These are phyloP conservation scores for Melampsora medusae DNA, from an alignment of 1,284 basidiomycete species.

Conservation along the genomic window DNA sequence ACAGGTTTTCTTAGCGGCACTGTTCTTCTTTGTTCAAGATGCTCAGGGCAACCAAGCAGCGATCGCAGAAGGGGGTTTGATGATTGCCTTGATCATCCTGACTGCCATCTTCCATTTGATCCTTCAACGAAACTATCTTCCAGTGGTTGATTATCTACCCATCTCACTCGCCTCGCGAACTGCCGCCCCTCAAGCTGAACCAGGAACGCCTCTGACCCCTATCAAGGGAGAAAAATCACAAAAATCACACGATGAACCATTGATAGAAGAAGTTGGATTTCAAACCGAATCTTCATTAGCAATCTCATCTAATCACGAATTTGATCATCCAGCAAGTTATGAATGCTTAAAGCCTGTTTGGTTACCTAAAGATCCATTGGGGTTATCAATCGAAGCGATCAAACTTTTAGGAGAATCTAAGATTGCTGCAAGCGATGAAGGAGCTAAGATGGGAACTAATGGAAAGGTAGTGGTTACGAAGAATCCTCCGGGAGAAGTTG, in stretches of 20 bases:
- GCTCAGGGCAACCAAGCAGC: constrained; percentile 1
- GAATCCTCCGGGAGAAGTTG: constrained; percentile 28
- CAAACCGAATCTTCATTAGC: constrained; percentile 42
- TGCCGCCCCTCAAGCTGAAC: neutral
- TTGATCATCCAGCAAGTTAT: constrained; percentile 50
- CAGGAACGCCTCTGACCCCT: neutral
- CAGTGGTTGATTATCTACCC: constrained; percentile 38
- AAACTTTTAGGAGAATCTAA: constrained; percentile 62
- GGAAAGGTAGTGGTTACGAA: constrained; percentile 44
- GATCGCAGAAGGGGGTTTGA: constrained; percentile 29
- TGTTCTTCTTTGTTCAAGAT: constrained; percentile 40
- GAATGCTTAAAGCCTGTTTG: constrained; percentile 64
- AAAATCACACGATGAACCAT: constrained; percentile 29
- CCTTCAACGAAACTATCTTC: constrained; percentile 24
- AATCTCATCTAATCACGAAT: constrained; percentile 45
- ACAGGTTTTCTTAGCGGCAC: constrained; percentile 26
- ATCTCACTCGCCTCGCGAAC: constrained; percentile 14
- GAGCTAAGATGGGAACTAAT: constrained; percentile 67
- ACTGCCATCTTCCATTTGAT: constrained; percentile 23
- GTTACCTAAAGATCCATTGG: constrained; percentile 71
- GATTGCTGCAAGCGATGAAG: constrained; percentile 62
- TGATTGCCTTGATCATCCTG: constrained; percentile 35
- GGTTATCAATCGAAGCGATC: constrained; percentile 67
- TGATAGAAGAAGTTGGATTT: constrained; percentile 3
- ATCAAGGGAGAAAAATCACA: neutral